Evolutionary conservation across 2,329 filamentous ascomycete species (phyloP).

Genomic region (Ceratocystiopsis brevicomis): DNA sequence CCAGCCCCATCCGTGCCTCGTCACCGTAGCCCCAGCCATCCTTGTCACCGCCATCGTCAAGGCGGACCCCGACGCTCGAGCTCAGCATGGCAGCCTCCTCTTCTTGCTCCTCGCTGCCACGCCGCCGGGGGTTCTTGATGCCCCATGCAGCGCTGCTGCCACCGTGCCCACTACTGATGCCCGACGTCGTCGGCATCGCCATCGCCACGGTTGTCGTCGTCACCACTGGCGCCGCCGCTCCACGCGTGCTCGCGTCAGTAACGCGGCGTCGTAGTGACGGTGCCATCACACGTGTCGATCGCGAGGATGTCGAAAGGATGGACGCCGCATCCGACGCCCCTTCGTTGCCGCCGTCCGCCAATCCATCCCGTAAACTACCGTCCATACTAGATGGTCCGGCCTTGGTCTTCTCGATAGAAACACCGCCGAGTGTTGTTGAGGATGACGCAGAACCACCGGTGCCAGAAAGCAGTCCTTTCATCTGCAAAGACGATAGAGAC

Average conservation of each 20-base stretch:
- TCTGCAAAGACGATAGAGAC: no score
- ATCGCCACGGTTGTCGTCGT: constrained; percentile 1
- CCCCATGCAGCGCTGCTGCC: no score
- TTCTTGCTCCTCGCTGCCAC: constrained; percentile 24
- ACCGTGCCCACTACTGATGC: constrained; percentile 16
- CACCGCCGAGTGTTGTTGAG: constrained; percentile 3
- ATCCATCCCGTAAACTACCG: background rate
- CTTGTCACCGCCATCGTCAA: constrained; percentile 11
- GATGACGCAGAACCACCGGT: background rate
- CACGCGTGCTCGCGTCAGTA: constrained; percentile 8
- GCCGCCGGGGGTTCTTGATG: constrained; percentile 15
- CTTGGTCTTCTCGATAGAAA: constrained; percentile 1
- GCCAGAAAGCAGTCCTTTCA: no score
- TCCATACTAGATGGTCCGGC: constrained; percentile 1
- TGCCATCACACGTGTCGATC: constrained; percentile 20
- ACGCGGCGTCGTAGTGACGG: constrained; percentile 22
- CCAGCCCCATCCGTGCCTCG: constrained; percentile 66
- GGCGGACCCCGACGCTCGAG: constrained; percentile 28
- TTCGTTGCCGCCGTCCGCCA: constrained; percentile 18
- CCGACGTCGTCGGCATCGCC: constrained; percentile 4
- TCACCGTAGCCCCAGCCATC: constrained; percentile 67
- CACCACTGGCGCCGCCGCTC: constrained; percentile 2
- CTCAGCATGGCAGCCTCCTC: constrained; percentile 24
- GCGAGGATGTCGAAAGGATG: constrained; percentile 28
- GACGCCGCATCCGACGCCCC: constrained; percentile 23